A percentile compares a stretch with the other conserved stretches of the same genome.
These are phyloP conservation scores for Tinospora cordifolia DNA, from an alignment of 164 flowering plant species.

Conservation along the genomic window DNA sequence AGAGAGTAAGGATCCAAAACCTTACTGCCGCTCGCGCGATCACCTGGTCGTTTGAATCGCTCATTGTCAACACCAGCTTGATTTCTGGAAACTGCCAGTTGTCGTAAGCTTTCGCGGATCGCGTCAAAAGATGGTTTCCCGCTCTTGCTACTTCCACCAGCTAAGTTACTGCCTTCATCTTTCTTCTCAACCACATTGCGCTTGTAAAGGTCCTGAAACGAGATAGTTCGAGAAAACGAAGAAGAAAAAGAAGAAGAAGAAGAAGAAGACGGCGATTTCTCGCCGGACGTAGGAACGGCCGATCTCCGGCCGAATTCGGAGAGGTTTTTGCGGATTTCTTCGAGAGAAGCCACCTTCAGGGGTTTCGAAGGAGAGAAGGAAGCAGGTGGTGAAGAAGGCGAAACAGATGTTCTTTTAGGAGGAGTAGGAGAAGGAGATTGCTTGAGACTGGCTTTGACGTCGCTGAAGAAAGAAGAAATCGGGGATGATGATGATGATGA, in stretches of 20 bases:
- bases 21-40: neutral
- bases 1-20: no score
- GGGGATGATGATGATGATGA: conserved; percentile 1
- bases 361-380: conserved; percentile 13
- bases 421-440: conserved; percentile 18
- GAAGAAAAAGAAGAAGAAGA: no score
- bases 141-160: no score
- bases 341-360: conserved; percentile 20
- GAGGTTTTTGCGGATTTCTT: conserved; percentile 50
- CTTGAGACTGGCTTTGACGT: conserved; percentile 42
- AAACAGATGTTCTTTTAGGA: conserved; percentile 9
- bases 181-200: no score
- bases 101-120: conserved; percentile 40
- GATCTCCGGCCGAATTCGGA: conserved; percentile 44
- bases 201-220: no score
- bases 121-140: conserved; percentile 26
- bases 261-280: no score
- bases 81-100: conserved; percentile 29
- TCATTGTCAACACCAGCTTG: conserved; percentile 26
- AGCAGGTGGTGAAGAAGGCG: neutral
- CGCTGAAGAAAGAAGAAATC: conserved; percentile 26
- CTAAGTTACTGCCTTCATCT: no score
- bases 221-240: no score
- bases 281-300: conserved; percentile 16
- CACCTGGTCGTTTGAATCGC: conserved; percentile 3